Evolutionary conservation across 257 asterid genomes (phyloP).

Genomic region (Gynochthodes officinalis): DNA sequence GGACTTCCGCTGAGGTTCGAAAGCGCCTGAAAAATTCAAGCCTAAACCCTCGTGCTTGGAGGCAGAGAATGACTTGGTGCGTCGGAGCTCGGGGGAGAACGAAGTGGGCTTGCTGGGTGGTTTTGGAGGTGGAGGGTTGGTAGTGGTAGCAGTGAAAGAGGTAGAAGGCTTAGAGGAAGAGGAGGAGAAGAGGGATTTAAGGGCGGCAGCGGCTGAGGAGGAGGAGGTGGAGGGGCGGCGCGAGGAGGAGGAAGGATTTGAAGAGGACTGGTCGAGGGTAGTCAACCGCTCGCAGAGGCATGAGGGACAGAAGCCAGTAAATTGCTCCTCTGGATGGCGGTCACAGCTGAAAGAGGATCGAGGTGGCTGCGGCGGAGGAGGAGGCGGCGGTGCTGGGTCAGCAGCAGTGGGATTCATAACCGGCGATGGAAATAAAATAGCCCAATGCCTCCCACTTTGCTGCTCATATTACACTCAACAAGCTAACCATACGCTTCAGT

Average conservation of each 20-base stretch:
- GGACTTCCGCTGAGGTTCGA: constrained; percentile 86
- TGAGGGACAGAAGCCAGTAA: constrained; percentile 82
- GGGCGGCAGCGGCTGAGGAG: constrained; percentile 62
- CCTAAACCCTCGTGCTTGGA: constrained; percentile 76
- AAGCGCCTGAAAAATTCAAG: constrained; percentile 29
- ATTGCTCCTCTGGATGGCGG: constrained; percentile 77
- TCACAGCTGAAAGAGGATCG: constrained; percentile 88
- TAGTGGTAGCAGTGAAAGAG: constrained; percentile 9
- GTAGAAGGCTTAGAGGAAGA: constrained; percentile 27
- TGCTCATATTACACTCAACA: constrained; percentile 28
- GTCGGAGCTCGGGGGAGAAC: constrained; percentile 71
- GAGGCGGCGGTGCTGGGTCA: constrained; percentile 82
- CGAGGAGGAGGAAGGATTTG: constrained; percentile 65
- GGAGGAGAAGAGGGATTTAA: constrained; percentile 56
- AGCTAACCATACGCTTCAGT: background rate
- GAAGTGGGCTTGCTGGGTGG: constrained; percentile 47
- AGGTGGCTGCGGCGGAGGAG: constrained; percentile 73
- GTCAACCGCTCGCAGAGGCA: constrained; percentile 90
- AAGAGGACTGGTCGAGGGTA: constrained; percentile 57
- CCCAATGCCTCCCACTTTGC: constrained; percentile 37
- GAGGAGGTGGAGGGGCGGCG: constrained; percentile 77
- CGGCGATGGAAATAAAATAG: constrained; percentile 27
- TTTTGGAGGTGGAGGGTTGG: constrained; percentile 47
- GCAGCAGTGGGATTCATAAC: constrained; percentile 75
- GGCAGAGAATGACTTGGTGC: constrained; percentile 78